These are phyloP conservation scores for Neurospora tetrasperma DNA, from an alignment of 495 filamentous ascomycete genomes.

Conservation along the genomic window DNA sequence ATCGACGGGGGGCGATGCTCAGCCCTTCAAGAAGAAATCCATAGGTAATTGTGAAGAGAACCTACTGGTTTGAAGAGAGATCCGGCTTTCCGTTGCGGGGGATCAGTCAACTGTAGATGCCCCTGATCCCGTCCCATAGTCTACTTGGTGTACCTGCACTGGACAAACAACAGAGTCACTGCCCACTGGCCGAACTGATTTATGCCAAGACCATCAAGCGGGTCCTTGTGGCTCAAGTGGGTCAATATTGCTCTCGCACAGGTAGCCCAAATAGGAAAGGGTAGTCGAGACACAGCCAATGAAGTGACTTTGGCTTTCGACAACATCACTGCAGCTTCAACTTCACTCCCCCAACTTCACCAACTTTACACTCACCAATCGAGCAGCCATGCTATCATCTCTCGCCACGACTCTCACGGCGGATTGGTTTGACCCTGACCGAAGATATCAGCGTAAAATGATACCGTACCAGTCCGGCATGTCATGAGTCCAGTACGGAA, in stretches of 20 bases:
- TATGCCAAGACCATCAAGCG: constrained; percentile 6
- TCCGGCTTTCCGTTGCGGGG: neutral
- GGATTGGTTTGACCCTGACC: neutral
- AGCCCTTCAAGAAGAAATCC: neutral
- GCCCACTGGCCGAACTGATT: neutral
- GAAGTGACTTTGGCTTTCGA: neutral
- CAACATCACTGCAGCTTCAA: neutral
- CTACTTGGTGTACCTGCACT: no score
- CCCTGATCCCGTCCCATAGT: neutral
- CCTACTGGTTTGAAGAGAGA: neutral
- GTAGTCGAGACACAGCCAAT: neutral
- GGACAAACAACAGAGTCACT: no score
- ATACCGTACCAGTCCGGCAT: neutral
- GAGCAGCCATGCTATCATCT: neutral
- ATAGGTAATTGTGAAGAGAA: neutral
- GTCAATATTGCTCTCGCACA: constrained; percentile 19
- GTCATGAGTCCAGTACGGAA: neutral
- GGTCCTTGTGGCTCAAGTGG: neutral
- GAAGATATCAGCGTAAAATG: neutral
- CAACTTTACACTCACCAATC: neutral
- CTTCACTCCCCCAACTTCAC: constrained; percentile 4
- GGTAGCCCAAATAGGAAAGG: constrained; percentile 24
- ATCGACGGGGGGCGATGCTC: neutral
- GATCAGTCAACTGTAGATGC: constrained; percentile 13
- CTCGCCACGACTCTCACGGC: neutral